Conservation (phyloP, 2,329 filamentous ascomycete species). For the Capronia americana region DNA sequence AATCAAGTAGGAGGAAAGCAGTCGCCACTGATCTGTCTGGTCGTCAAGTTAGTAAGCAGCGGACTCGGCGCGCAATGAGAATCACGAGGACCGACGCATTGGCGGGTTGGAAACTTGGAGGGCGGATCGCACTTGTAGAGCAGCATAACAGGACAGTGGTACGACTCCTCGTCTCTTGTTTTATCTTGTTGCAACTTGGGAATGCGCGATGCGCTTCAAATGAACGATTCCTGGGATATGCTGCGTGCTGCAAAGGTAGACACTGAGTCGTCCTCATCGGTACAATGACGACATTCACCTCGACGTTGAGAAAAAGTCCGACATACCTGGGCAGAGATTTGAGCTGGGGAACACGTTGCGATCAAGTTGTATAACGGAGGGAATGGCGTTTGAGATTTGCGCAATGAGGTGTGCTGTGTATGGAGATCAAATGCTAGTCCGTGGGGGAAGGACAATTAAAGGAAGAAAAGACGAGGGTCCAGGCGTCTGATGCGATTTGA, state of each 20-base stretch:
- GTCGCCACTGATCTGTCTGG: neutral
- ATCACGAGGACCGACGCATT: neutral
- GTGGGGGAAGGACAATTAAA: conserved; percentile 8
- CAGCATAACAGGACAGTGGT: neutral
- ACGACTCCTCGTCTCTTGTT: neutral
- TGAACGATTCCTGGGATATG: neutral
- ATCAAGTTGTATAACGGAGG: neutral
- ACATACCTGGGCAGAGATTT: neutral
- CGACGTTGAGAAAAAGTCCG: neutral
- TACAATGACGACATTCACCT: neutral
- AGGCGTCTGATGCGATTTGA: conserved; percentile 15
- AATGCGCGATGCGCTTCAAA: neutral
- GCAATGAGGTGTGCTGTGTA: neutral
- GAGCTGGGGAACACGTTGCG: conserved; percentile 1
- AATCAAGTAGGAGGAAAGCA: neutral
- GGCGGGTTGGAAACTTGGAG: neutral
- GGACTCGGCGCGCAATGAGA: neutral
- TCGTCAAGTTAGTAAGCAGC: conserved; percentile 9
- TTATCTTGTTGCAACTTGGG: neutral
- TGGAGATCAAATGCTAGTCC: neutral
- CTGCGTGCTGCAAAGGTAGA: neutral
- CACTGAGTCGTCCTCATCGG: neutral
- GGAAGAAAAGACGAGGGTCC: conserved; percentile 20
- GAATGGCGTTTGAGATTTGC: conserved; percentile 1
- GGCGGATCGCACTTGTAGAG: neutral